Percentiles rank a stretch among this genome's conserved stretches.
These are phyloP conservation scores for Pholiota microspora DNA, from an alignment of 768 basidiomycete genomes.

Conservation along the genomic window DNA sequence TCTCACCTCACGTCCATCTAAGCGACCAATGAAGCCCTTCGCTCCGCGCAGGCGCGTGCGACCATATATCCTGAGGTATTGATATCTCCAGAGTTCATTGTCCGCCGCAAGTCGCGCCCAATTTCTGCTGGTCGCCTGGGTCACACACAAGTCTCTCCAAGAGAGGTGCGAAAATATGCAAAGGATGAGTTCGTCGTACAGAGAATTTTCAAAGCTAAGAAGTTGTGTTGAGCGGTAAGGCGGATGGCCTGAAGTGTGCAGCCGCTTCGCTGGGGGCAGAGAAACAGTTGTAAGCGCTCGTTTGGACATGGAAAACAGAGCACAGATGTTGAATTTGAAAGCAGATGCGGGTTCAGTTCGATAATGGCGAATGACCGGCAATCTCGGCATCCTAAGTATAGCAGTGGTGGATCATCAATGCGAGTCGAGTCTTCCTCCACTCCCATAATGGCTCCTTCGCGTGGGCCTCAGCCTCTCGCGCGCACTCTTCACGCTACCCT, in stretches of 20 bases:
- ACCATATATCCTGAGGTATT: conserved; percentile 66
- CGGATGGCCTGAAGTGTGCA: conserved; percentile 28
- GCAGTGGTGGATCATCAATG: neutral
- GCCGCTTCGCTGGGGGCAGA: conserved; percentile 59
- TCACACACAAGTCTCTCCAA: conserved; percentile 63
- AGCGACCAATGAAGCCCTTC: conserved; percentile 55
- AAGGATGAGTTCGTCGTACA: conserved; percentile 78
- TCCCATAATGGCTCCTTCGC: conserved; percentile 48
- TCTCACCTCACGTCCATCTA: conserved; percentile 57
- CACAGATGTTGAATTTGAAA: neutral
- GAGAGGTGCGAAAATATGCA: conserved; percentile 72
- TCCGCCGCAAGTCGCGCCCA: conserved; percentile 69
- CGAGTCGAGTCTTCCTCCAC: neutral
- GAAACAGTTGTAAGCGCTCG: conserved; percentile 44
- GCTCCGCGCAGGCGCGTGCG: conserved; percentile 66
- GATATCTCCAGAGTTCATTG: conserved; percentile 69
- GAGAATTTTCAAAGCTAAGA: conserved; percentile 48
- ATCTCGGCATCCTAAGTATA: conserved; percentile 10
- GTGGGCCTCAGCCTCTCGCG: conserved; percentile 50
- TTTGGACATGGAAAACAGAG: conserved; percentile 45
- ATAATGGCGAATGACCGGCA: neutral
- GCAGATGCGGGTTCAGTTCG: neutral
- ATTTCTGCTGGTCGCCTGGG: conserved; percentile 59
- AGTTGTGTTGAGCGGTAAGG: conserved; percentile 12
- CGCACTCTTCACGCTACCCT: conserved; percentile 66